A percentile compares a stretch with the other conserved stretches of the same genome.
phyloP scores from a whole-genome alignment of 2,329 filamentous ascomycete species.

The Aspergillus flavus region DNA sequence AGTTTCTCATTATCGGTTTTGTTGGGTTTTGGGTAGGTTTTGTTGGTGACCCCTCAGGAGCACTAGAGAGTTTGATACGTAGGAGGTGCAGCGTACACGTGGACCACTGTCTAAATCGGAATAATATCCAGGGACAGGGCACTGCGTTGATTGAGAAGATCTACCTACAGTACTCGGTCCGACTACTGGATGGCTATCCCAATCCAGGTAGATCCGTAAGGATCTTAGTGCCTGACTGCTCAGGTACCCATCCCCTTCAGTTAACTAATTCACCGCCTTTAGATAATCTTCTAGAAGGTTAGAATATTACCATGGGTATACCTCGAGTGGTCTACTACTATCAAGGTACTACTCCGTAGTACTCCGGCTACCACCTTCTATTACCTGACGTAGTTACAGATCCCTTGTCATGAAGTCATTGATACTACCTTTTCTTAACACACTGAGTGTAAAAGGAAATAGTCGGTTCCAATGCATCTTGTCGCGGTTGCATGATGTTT shows the following conservation, averaged over 20 bases:
- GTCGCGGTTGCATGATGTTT: background rate
- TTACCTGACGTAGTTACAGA: background rate
- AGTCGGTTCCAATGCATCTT: background rate
- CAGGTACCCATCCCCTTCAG: background rate
- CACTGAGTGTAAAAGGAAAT: background rate
- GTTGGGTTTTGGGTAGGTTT: conserved; percentile 8
- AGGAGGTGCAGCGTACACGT: background rate
- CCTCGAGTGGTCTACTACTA: background rate
- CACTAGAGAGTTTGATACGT: background rate
- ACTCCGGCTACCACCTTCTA: background rate
- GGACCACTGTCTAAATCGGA: background rate
- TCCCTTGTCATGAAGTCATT: background rate
- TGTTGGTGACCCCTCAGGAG: background rate
- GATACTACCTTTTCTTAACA: background rate
- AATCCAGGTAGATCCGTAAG: background rate
- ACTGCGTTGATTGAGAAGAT: background rate
- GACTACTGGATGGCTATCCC: background rate
- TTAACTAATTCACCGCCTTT: background rate
- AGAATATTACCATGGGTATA: background rate
- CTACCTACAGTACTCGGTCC: background rate
- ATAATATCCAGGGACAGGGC: background rate
- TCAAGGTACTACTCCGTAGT: background rate
- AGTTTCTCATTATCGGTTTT: background rate
- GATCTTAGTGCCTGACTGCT: background rate
- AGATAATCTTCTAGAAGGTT: background rate